Evolutionary conservation across 2,329 filamentous ascomycete genomes (phyloP), one percentile per base, ranked within the genome.

Genomic region (Chalara sp.): DNA sequence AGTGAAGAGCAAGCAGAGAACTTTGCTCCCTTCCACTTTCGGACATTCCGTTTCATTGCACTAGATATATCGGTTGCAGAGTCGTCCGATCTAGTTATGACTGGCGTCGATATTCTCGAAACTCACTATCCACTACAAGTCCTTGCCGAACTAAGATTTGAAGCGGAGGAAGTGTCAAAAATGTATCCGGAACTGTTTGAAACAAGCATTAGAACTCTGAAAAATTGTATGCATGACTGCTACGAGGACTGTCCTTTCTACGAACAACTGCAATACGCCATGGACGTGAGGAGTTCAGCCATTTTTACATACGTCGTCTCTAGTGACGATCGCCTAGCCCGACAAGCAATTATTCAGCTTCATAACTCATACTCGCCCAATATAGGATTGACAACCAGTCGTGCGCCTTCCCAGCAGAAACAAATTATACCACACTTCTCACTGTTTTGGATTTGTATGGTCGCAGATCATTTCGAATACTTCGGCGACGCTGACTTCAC

Each of bases 161-260:
- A 3, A 21, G 8, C 8, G 41, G 12, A 11, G 8, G 29, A 29
- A 11, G 41, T 8, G 8, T 21, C 11, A 8, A 21, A 43, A 21
- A 43, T 21, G 13, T 13, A 44, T 12, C 12, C 44, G 5, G 45
- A 52, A 41, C 33, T 53, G 3, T 45, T 47, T 32, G 31, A 40
- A 10, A 54, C 50, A 11, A 52, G 50, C 10, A 46, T 42, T 29
- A 33, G 39, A 6, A 55, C 53, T 10, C 48, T 55, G 5, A 12
- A 44, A 13, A 55, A 55, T 40, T 55, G 51, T 37, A 54, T 54
- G 44, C 53, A 54, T 31, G 53, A 53, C 21, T 63, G 63, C 6
- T 67, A 68, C 47, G 61, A 63, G 1, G 66, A 68, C 42, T 68
- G 65, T 31, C 65, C 66, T 0, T 67, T 67, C 35, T 68, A 67